phyloP scores from a whole-genome alignment of 179 eudicot species.

The Corrigiola litoralis region DNA sequence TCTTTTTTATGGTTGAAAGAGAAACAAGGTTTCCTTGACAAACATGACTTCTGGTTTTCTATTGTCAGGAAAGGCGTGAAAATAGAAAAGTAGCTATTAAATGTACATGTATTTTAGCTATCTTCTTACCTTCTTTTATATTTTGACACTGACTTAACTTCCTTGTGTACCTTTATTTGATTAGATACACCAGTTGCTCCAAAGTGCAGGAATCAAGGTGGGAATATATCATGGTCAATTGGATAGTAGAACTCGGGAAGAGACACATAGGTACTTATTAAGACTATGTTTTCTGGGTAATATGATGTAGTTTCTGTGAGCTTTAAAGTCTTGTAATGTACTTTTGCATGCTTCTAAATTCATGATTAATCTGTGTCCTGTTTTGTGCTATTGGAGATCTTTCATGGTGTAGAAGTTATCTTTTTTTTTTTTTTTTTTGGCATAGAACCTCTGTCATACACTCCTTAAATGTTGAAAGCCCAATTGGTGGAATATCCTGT shows the following conservation, averaged over 20 bases:
- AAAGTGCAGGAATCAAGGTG: conserved; percentile 52
- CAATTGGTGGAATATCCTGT: background rate
- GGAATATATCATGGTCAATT: conserved; percentile 90
- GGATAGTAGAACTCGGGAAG: conserved; percentile 58
- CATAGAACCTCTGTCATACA: background rate
- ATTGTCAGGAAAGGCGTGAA: background rate
- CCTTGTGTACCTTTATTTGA: conserved; percentile 8
- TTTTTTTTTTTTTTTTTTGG: too few relatives aligned
- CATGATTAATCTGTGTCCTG: too few relatives aligned
- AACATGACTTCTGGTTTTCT: background rate
- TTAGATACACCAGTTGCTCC: conserved; percentile 55
- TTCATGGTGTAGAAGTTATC: background rate
- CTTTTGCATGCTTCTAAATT: background rate
- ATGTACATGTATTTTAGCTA: background rate
- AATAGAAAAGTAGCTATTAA: background rate
- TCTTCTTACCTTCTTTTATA: background rate
- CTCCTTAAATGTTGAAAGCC: background rate
- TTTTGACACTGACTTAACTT: background rate
- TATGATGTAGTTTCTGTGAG: background rate
- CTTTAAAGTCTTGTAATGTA: too few relatives aligned
- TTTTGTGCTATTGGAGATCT: too few relatives aligned
- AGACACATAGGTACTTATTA: conserved; percentile 58
- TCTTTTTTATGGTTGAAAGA: background rate
- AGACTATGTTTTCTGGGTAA: background rate
- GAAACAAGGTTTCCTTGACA: background rate